phyloP scores from a whole-genome alignment of 2,329 filamentous ascomycete genomes.

The Pseudocercospora vitis region DNA sequence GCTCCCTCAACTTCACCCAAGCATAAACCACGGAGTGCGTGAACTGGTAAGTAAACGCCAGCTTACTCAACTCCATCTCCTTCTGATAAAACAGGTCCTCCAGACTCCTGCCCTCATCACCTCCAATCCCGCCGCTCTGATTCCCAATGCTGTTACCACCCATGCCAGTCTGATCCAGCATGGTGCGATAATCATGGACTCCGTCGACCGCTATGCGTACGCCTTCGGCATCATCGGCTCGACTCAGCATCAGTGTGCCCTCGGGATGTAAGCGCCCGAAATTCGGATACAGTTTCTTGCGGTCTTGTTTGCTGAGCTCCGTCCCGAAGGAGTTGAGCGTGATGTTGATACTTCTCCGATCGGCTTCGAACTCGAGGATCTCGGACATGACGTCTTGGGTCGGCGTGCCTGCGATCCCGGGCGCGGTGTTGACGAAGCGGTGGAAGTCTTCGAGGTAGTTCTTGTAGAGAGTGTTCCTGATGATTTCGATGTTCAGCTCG shows the following conservation, averaged over 20 bases:
- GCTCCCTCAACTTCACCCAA: slow-evolving; percentile 96
- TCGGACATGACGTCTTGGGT: slow-evolving; percentile 95
- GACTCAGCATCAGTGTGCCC: slow-evolving; percentile 89
- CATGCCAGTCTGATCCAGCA: slow-evolving; percentile 87
- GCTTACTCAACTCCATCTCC: slow-evolving; percentile 97
- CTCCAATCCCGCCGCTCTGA: slow-evolving; percentile 75
- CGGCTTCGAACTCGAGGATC: slow-evolving; percentile 93
- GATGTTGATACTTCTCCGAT: slow-evolving; percentile 96
- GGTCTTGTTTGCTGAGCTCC: slow-evolving; percentile 87
- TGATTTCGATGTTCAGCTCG: slow-evolving; percentile 98
- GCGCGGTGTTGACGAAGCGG: slow-evolving; percentile 85
- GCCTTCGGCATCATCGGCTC: slow-evolving; percentile 91
- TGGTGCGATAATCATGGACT: slow-evolving; percentile 87
- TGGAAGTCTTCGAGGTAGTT: slow-evolving; percentile 99
- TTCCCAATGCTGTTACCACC: slow-evolving; percentile 76
- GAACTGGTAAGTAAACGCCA: slow-evolving; percentile 93
- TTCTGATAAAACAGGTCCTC: slow-evolving; percentile 99
- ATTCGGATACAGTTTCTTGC: slow-evolving; percentile 91
- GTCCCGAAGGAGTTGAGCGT: slow-evolving; percentile 98
- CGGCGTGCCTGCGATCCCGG: slow-evolving; percentile 82
- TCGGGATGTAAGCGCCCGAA: slow-evolving; percentile 92
- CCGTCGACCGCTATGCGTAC: slow-evolving; percentile 92
- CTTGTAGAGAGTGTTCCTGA: slow-evolving; percentile 98
- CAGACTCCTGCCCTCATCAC: slow-evolving; percentile 79
- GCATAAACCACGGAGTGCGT: slow-evolving; percentile 93